Evolutionary conservation across 1,139 yeast species (phyloP), one percentile per base, ranked within the genome.

Genomic region (Debaryomyces nepalensis): DNA sequence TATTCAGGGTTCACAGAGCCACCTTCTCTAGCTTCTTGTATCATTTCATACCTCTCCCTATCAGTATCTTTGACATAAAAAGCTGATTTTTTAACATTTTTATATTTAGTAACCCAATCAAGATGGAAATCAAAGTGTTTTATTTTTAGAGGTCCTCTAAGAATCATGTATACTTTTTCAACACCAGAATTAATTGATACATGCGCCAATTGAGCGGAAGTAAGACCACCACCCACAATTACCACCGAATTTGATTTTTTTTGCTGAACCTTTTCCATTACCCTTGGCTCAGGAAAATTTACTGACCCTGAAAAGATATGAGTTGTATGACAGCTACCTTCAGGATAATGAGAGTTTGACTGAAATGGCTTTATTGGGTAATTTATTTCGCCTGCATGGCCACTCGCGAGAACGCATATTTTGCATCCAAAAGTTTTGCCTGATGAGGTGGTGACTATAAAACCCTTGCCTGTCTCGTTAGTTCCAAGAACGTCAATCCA

Each of bases 41-140:
- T 68, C 70, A 72, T 71, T 15, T 70, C 59, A 29, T 52, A 55
- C 33, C 77, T 50, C 44, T 73, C 78, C 40, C 66, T 66, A 44
- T 74, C 77, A 0, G 73, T 64, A 30, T 72, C 77, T 43, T 60
- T 57, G 48, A 71, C 66, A 55, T 73, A 73, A 39, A 74, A 73
- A 1, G 73, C 66, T 1, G 75, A 68, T 43, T 69, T 69, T 47
- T 68, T 69, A 21, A 70, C 69, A 41, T 69, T 70, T 47, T 68
- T 68, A 50, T 73, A 75, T 48, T 75, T 75, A 14, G 79, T 70
- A n/a, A 74, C 79, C 79, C 79, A 75, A 45, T 75, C 79, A 36
- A 75, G 57, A 48, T 73, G 78, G 51, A 74, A 74, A 47, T 75
- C 80, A 54, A 75, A 74, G 48, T 75, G 79, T 51, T 75, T 75